Evolutionary conservation across 352 stramenopile genomes (phyloP), one percentile per base, ranked within the genome.

Genomic region (Blastocystis sp.): DNA sequence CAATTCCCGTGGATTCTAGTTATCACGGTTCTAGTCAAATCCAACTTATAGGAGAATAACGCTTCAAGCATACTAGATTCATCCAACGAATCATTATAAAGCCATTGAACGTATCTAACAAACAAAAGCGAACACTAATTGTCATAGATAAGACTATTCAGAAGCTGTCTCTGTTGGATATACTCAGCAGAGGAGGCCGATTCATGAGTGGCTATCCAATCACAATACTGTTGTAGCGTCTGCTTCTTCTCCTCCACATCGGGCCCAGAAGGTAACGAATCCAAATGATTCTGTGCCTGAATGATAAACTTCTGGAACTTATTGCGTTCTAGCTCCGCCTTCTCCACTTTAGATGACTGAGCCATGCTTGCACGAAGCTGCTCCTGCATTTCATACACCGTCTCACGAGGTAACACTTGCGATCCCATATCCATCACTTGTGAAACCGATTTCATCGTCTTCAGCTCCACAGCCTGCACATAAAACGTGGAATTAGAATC

Each of bases 401-500:
- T 7, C 7, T 63, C 69, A 27, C 56, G n/a, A 9, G 1, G n/a
- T 9, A 80, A n/a, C 39, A 35, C 69, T 37, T 80, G 69, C 2
- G 43, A 46, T 19, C 69, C 69, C 69, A 80, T 80, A 32, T 80
- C 69, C 42, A 80, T 6, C 69, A 80, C 69, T 1, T 35, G 39
- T 27, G 24, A 29, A 12, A 80, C 27, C 3, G 9, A 46, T 11
- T 80, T 43, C 51, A 52, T 56, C 14, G 69, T 80, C 2, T 37
- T 58, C 69, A 61, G 4, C 51, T 80, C 69, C 35, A 37, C 56
- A 6, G 69, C 69, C 46, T 59, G 16, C 46, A 80, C 69, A 52
- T 24, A 63, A 27, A 80, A 52, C 69, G 69, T 80, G 39, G 46
- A 61, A 32, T 80, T 80, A 27, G 69, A 80, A 52, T 80, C 69